Evolutionary conservation across 2,329 filamentous ascomycete genomes (phyloP), one percentile per base, ranked within the genome.

Genomic region (Colletotrichum agaves): DNA sequence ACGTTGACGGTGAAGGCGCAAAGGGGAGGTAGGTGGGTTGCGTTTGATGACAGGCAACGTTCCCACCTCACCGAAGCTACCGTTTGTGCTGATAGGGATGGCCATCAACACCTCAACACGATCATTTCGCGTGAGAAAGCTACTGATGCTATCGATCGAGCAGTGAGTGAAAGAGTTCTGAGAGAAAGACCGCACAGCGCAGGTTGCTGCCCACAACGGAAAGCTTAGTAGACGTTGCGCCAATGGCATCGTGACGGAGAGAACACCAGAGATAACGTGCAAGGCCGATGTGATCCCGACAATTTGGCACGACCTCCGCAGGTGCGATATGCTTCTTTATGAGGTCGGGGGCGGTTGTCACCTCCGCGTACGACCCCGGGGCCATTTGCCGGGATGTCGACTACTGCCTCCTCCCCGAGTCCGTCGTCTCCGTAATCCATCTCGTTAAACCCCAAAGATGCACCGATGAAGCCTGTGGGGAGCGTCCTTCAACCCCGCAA

Each of bases 1-100:
- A 78, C 73, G 31, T 74, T 75, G 43, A 79, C 67, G 17, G 72
- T 73, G 3, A 76, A 71, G 15, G 75, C 75, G 65, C 78, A 80
- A 10, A 78, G 72, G 1, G 71, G 69, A 1, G 78, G 78, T 4
- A 79, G 70, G 6, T 72, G 64, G 2, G 74, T 77, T 2, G 76
- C 73, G 33, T 72, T 13, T 44, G 66, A 2, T 72, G 76, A 61
- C 72, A 78, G 2, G 67, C 69, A 2, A 74, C 50, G 46, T 77
- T 71, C 17, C 47, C 17, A 4, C 55, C 55, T 76, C 74, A 33
- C 74, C 74, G 27, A 72, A 75, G 10, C 31, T 64, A 33, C 55
- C 55, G 15, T 62, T 57, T 31, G 35, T 56, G 50, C 60, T 19
- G 17, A 62, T 10, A 10, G 31, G 19, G 7, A 11, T 10, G 27